Conservation (phyloP, 2,329 filamentous ascomycete species). For the Scedosporium dehoogii region DNA sequence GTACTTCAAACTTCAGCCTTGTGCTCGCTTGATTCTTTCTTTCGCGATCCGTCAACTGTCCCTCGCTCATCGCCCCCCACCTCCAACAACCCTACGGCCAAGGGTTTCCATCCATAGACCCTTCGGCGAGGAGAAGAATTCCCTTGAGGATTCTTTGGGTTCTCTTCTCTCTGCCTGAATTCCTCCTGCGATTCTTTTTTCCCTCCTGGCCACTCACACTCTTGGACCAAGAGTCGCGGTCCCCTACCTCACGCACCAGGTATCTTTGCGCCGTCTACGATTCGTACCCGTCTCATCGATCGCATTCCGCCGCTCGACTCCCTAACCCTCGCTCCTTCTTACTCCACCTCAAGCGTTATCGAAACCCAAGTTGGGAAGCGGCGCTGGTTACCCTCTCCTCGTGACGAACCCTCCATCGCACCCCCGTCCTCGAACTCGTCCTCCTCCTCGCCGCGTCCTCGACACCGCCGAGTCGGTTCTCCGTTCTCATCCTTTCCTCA, state of each 20-base stretch:
- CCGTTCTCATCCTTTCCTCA: no score
- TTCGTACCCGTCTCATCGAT: no score
- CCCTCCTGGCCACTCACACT: not conserved
- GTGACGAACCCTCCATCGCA: no score
- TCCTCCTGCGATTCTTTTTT: not conserved
- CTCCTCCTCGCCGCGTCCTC: not conserved
- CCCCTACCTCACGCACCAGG: not conserved
- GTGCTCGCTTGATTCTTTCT: not conserved
- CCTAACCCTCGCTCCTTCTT: no score
- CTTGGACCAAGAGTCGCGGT: no score
- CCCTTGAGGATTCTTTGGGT: constrained; percentile 3
- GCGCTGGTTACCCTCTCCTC: no score
- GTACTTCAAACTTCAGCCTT: constrained; percentile 4
- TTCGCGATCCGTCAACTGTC: not conserved
- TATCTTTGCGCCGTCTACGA: no score
- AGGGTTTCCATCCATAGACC: constrained; percentile 1
- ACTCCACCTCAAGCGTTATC: no score
- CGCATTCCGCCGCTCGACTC: no score
- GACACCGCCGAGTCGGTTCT: not conserved
- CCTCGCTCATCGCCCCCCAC: not conserved
- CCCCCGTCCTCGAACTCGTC: not conserved
- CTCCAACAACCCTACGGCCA: not conserved
- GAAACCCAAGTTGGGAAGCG: no score
- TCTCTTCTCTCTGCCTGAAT: not conserved
- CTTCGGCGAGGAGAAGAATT: constrained; percentile 5